Evolutionary conservation across 768 basidiomycete species (phyloP), one percentile per base, ranked within the genome.

Genomic region (Cubamyces sp.): DNA sequence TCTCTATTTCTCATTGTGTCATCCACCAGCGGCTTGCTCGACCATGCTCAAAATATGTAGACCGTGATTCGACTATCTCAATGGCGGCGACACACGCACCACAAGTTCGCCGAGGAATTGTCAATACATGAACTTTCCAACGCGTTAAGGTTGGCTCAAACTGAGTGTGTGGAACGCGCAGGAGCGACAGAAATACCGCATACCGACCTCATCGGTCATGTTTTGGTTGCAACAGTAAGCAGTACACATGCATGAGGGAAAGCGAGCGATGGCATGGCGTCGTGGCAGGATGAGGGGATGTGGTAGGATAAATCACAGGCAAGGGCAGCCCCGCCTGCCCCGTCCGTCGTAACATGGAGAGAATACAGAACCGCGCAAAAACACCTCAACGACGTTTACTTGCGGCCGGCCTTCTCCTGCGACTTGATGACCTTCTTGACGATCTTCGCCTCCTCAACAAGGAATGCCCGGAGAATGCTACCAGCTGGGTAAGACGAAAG

Each of bases 371-470:
- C 51, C 57, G 47, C 49, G 49, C 49, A 60, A 40, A 48, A 23
- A 50, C 48, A 43, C 19, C 34, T 52, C 48, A 37, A 21, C 15
- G 37, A 55, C 50, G 54, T 59, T 60, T 70, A 73, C 69, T 73
- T 73, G 68, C 72, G 71, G 41, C 68, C 71, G 26, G 63, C 58
- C 69, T 76, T 83, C 76, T 85, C 79, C 78, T 92, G 93, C 74
- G 90, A 89, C 84, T 97, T 97, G 84, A 98, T 95, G 70, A 98
- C 96, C 80, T 87, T 90, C 89, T 99, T 99, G 74, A 99, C 97
- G 71, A 99, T 98, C 84, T 98, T 98, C 47, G 97, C 97, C 83
- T 99, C 97, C 84, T 98, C 97, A 42, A 99, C 92, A 63, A 99
- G 80, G 88, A 99, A 99, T 66, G 97, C 95, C 62, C 97, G 92